These are phyloP conservation scores for Phlebopus sp. DNA, from an alignment of 1,284 basidiomycete species.

Conservation along the genomic window DNA sequence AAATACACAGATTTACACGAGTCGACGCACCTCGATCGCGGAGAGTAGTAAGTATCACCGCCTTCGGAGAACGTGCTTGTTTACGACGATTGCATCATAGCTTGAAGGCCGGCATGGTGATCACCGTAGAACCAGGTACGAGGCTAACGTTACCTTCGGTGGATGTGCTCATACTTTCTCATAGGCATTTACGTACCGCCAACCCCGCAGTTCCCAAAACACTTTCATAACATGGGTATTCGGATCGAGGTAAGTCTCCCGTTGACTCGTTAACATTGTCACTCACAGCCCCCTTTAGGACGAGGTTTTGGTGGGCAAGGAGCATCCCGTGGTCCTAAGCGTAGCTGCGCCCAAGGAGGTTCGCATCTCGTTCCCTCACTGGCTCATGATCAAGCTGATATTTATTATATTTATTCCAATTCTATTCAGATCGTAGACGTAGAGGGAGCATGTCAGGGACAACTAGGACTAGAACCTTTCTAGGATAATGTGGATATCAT, in stretches of 20 bases:
- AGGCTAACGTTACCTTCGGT: slow-evolving; percentile 7
- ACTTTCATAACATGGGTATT: slow-evolving; percentile 87
- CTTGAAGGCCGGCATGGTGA: slow-evolving; percentile 78
- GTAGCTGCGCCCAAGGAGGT: slow-evolving; percentile 88
- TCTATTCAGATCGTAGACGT: slow-evolving; percentile 68
- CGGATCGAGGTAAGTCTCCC: slow-evolving; percentile 71
- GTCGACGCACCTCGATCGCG: slow-evolving; percentile 51
- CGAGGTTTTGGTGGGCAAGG: slow-evolving; percentile 75
- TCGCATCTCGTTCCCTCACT: slow-evolving; percentile 17
- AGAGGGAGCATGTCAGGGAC: slow-evolving; percentile 83
- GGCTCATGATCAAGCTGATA: slow-evolving; percentile 5
- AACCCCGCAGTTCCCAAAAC: slow-evolving; percentile 70
- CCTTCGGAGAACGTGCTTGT: slow-evolving; percentile 4
- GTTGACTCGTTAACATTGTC: neutral
- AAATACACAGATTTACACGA: slow-evolving; percentile 73
- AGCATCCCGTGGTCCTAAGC: slow-evolving; percentile 68
- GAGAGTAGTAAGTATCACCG: slow-evolving; percentile 34
- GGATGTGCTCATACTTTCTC: slow-evolving; percentile 8
- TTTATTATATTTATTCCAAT: slow-evolving; percentile 2
- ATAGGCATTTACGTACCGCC: slow-evolving; percentile 82
- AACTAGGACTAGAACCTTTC: slow-evolving; percentile 63
- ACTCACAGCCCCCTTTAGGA: slow-evolving; percentile 49
- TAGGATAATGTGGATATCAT: slow-evolving; percentile 26
- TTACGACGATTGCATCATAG: slow-evolving; percentile 30
- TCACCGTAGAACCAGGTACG: slow-evolving; percentile 80